Evolutionary conservation across 2,329 filamentous ascomycete genomes (phyloP).

Genomic region (Colletotrichum orbiculare): DNA sequence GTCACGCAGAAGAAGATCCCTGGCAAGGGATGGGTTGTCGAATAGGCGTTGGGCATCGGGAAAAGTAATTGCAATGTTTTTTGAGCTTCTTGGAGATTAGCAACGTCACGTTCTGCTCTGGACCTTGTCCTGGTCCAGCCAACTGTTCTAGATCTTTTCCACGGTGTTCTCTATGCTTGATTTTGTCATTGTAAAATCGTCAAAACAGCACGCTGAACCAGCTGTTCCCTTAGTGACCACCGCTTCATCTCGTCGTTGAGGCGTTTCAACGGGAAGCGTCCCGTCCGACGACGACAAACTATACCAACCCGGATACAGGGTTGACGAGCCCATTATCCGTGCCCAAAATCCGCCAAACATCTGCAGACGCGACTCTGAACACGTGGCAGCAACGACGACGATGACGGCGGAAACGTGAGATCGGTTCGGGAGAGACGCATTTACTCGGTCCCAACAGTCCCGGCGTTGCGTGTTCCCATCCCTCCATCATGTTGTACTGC

Average conservation of each 20-base stretch:
- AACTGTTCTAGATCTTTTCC: neutral
- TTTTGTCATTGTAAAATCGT: no score
- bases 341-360: neutral
- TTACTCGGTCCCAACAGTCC: neutral
- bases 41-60: constrained; percentile 44
- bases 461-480: neutral
- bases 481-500: neutral
- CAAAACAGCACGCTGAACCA: no score
- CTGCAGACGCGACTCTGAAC: neutral
- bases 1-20: constrained; percentile 81
- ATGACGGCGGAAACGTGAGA: neutral
- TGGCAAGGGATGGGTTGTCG: constrained; percentile 80
- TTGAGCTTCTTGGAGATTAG: constrained; percentile 1
- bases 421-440: no score
- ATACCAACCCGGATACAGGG: constrained; percentile 9
- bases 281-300: neutral
- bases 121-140: neutral
- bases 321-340: neutral
- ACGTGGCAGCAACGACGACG: constrained; percentile 20
- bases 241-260: neutral
- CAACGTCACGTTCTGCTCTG: neutral
- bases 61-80: constrained; percentile 3
- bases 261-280: constrained; percentile 4
- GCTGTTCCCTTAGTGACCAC: no score
- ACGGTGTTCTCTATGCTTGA: neutral